These are phyloP conservation scores for Lactarius evosmus DNA, from an alignment of 768 basidiomycete species.

Conservation along the genomic window DNA sequence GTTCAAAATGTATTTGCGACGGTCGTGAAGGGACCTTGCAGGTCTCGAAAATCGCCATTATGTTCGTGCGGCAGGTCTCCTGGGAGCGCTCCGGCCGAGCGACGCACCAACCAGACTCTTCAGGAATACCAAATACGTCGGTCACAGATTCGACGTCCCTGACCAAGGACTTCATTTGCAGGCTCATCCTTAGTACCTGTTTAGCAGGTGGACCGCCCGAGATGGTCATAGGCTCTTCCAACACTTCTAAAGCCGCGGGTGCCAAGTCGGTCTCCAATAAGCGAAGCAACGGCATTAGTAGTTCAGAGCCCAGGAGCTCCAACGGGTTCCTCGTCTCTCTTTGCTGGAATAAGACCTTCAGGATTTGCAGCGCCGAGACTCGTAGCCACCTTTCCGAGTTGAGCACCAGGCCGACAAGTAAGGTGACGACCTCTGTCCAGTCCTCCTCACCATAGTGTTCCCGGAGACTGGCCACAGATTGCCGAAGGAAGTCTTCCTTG, in stretches of 20 bases:
- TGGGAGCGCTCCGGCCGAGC: slow-evolving; percentile 61
- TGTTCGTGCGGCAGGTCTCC: slow-evolving; percentile 66
- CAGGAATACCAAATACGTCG: slow-evolving; percentile 77
- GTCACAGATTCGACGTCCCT: slow-evolving; percentile 53
- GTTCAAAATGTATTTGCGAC: slow-evolving; percentile 71
- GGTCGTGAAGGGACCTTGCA: slow-evolving; percentile 69
- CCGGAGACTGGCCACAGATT: slow-evolving; percentile 79
- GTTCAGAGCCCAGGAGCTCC: slow-evolving; percentile 74
- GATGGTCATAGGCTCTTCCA: slow-evolving; percentile 85
- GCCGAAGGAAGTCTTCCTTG: slow-evolving; percentile 89
- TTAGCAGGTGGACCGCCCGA: slow-evolving; percentile 73
- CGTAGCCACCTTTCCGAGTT: slow-evolving; percentile 81
- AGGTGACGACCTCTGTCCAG: slow-evolving; percentile 78
- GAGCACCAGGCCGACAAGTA: slow-evolving; percentile 82
- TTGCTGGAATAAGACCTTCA: slow-evolving; percentile 86
- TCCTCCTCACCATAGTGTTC: slow-evolving; percentile 76
- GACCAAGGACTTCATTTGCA: slow-evolving; percentile 54
- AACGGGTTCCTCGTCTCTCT: slow-evolving; percentile 73
- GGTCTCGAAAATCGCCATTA: slow-evolving; percentile 83
- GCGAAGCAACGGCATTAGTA: slow-evolving; percentile 87
- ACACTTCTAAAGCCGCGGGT: slow-evolving; percentile 82
- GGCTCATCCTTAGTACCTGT: slow-evolving; percentile 89
- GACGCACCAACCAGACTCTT: slow-evolving; percentile 85
- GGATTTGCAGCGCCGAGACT: slow-evolving; percentile 78
- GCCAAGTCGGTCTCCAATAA: slow-evolving; percentile 87